A percentile compares a stretch with the other conserved stretches of the same genome.
phyloP scores from a whole-genome alignment of 2,329 filamentous ascomycete species.

The Pyrenophora graminea region DNA sequence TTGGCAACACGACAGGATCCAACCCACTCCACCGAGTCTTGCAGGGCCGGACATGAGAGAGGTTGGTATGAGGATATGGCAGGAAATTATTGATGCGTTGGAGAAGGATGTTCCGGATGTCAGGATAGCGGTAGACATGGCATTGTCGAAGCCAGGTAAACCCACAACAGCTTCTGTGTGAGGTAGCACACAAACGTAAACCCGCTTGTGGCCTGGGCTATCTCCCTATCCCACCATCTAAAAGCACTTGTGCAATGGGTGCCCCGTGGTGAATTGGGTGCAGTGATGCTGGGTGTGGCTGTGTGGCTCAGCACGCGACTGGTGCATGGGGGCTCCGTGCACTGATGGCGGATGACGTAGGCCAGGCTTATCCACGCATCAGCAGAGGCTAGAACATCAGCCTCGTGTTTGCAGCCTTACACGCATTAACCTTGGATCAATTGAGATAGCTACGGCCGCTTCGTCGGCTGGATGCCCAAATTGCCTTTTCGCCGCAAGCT shows the following conservation, averaged over 20 bases:
- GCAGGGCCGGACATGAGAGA: constrained; percentile 39
- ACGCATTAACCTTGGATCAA: constrained; percentile 11
- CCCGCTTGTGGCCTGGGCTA: no score
- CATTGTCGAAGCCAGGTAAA: constrained; percentile 2
- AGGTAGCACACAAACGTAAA: no score
- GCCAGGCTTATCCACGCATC: constrained; percentile 13
- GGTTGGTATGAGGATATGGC: constrained; percentile 36
- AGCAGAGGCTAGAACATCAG: constrained; percentile 9
- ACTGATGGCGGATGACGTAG: constrained; percentile 22
- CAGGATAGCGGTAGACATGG: constrained; percentile 11
- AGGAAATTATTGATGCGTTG: constrained; percentile 41
- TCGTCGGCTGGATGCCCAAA: constrained; percentile 40
- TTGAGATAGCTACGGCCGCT: constrained; percentile 16
- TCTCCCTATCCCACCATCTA: no score
- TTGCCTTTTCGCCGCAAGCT: constrained; percentile 38
- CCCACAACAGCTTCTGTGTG: no score
- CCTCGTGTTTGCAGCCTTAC: constrained; percentile 2
- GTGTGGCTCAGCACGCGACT: constrained; percentile 6
- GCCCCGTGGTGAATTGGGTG: no score
- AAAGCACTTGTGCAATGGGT: no score
- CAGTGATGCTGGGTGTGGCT: no score
- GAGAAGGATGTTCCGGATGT: constrained; percentile 34
- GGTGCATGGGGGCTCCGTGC: constrained; percentile 1
- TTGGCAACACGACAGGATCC: constrained; percentile 42
- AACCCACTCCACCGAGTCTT: constrained; percentile 36